phyloP scores from a whole-genome alignment of 129 eudicot genomes.

The Silybum marianum region DNA sequence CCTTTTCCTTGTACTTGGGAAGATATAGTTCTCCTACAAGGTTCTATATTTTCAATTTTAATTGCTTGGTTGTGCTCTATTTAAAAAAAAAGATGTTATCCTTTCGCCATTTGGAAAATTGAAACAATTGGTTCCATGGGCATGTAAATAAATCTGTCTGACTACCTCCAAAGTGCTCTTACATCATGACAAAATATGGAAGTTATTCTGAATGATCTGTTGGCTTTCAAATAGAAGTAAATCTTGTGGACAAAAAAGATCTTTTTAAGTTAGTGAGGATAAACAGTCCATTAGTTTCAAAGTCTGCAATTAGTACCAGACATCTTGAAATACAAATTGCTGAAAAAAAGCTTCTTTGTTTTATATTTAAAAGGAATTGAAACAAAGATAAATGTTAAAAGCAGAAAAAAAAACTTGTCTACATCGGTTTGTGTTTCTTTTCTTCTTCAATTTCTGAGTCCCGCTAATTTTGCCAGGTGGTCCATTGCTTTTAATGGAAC shows the following conservation, averaged over 20 bases:
- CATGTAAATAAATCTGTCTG: not conserved
- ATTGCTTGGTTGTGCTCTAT: not conserved
- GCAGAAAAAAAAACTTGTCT: not conserved
- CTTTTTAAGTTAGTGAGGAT: not conserved
- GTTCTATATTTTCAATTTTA: not conserved
- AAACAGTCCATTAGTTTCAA: not conserved
- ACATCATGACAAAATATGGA: not conserved
- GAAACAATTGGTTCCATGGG: not conserved
- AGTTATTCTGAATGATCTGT: slow-evolving; percentile 10
- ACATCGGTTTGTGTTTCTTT: not conserved
- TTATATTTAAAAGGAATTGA: not conserved
- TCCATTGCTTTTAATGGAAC: slow-evolving; percentile 90
- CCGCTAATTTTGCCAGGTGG: slow-evolving; percentile 52
- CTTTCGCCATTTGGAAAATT: not conserved
- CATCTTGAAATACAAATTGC: not conserved
- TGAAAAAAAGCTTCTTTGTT: not conserved
- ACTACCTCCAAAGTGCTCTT: not conserved
- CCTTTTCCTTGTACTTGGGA: not conserved
- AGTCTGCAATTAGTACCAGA: not conserved
- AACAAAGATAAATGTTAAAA: not conserved
- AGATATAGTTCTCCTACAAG: not conserved
- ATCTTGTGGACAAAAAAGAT: slow-evolving; percentile 5
- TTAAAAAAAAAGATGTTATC: not conserved
- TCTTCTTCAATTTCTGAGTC: not conserved
- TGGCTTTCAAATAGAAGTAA: not conserved